phyloP scores from a whole-genome alignment of 306 rosid genomes.

The Fragaria vesca region DNA sequence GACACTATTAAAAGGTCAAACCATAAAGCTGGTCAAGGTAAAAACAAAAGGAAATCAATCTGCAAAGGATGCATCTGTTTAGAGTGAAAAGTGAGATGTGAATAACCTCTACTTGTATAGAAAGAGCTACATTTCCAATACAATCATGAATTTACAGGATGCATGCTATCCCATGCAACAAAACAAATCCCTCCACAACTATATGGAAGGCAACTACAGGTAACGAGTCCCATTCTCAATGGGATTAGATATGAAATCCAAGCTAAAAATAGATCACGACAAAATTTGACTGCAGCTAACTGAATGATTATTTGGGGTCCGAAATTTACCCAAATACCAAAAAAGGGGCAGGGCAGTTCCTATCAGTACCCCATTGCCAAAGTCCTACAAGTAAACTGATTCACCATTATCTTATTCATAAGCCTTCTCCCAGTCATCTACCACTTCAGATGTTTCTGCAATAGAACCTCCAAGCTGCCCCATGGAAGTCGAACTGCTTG shows the following conservation, averaged over 20 bases:
- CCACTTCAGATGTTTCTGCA: constrained; percentile 54
- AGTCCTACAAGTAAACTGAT: constrained; percentile 9
- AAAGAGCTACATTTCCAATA: neutral
- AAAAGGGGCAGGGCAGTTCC: constrained; percentile 14
- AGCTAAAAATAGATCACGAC: neutral
- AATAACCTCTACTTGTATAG: neutral
- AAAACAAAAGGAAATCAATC: neutral
- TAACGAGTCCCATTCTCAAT: neutral
- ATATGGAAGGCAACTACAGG: neutral
- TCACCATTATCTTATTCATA: constrained; percentile 36
- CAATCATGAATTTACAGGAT: neutral
- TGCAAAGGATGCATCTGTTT: neutral
- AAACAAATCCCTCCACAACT: neutral
- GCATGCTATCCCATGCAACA: neutral
- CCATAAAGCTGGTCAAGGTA: neutral
- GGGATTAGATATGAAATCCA: neutral
- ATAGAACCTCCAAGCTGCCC: constrained; percentile 31
- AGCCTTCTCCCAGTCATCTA: constrained; percentile 93
- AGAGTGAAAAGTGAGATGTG: neutral
- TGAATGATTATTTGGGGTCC: neutral
- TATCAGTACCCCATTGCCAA: constrained; percentile 14
- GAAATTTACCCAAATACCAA: constrained; percentile 26
- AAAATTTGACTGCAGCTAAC: neutral
- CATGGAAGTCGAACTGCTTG: constrained; percentile 26
- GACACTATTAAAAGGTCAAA: neutral